Percentiles rank a stretch among this genome's conserved stretches.
These are phyloP conservation scores for Eucalyptus urophylla DNA, from an alignment of 345 rosid species.

Conservation along the genomic window DNA sequence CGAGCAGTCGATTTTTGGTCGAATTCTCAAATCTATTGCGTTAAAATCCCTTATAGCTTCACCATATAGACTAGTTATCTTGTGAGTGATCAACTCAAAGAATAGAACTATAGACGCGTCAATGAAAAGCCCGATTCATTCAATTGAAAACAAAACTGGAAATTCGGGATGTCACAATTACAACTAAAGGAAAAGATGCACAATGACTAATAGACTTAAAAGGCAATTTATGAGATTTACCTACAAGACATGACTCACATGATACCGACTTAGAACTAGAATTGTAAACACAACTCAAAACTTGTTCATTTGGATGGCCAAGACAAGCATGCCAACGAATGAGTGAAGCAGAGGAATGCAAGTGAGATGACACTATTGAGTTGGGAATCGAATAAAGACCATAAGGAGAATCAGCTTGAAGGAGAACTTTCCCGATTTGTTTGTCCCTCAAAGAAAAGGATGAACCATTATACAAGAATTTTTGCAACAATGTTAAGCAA, in stretches of 20 bases:
- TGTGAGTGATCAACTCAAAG: too few species aligned
- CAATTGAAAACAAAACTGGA: too few species aligned
- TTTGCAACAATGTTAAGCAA: not conserved
- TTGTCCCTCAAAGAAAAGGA: not conserved
- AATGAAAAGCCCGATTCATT: too few species aligned
- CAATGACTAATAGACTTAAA: not conserved
- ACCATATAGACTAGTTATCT: too few species aligned
- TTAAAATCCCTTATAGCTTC: too few species aligned
- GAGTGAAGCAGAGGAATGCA: too few species aligned
- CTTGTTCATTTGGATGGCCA: not conserved
- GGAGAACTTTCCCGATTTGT: not conserved
- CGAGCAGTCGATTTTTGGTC: too few species aligned
- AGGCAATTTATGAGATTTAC: not conserved
- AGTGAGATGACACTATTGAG: not conserved
- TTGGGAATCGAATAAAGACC: not conserved
- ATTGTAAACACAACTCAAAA: not conserved
- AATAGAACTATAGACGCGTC: too few species aligned
- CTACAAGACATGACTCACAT: not conserved
- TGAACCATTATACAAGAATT: not conserved
- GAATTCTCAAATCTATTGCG: too few species aligned
- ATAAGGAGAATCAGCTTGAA: not conserved
- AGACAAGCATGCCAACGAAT: not conserved
- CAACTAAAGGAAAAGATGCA: not conserved
- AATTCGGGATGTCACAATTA: not conserved
- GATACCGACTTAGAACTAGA: not conserved